Percentiles rank a stretch among this genome's conserved stretches.
These are phyloP conservation scores for Cyclaneusma minus DNA, from an alignment of 2,329 filamentous ascomycete species.

Conservation along the genomic window DNA sequence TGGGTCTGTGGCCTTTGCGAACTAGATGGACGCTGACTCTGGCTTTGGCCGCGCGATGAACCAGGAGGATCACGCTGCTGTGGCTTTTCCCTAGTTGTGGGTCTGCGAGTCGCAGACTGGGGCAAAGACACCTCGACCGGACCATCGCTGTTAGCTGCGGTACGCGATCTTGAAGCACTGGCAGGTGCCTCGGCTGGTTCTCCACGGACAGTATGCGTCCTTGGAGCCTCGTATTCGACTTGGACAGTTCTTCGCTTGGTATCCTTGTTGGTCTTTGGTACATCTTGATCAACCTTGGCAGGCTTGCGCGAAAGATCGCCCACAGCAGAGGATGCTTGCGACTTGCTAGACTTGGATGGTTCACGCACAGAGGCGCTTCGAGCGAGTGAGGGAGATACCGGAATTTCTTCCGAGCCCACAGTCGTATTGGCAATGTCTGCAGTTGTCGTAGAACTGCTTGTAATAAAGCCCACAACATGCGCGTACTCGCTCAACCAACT, in stretches of 20 bases:
- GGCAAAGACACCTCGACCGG: conserved; percentile 26
- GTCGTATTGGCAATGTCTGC: conserved; percentile 74
- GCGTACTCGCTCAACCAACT: conserved; percentile 97
- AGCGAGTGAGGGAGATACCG: conserved; percentile 47
- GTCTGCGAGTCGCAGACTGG: conserved; percentile 16
- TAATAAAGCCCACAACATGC: conserved; percentile 94
- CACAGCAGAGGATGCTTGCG: conserved; percentile 29
- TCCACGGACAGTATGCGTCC: conserved; percentile 66
- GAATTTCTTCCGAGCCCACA: conserved; percentile 37
- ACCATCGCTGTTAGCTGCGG: conserved; percentile 37
- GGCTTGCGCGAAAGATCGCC: conserved; percentile 58
- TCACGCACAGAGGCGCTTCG: conserved; percentile 89
- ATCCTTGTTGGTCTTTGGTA: conserved; percentile 54
- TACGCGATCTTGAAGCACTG: conserved; percentile 29
- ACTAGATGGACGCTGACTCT: conserved; percentile 16
- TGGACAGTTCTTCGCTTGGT: conserved; percentile 90
- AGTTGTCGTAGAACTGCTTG: conserved; percentile 80
- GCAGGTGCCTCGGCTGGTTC: conserved; percentile 17
- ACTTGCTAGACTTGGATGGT: conserved; percentile 52
- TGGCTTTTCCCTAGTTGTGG: conserved; percentile 37
- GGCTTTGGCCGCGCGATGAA: conserved; percentile 30
- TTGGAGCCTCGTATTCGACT: conserved; percentile 90
- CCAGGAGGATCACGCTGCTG: conserved; percentile 40
- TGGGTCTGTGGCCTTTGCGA: conserved; percentile 20
- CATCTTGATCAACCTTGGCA: conserved; percentile 55